These are phyloP conservation scores for Heterobasidion irregulare DNA, from an alignment of 1,284 basidiomycete genomes.

Conservation along the genomic window DNA sequence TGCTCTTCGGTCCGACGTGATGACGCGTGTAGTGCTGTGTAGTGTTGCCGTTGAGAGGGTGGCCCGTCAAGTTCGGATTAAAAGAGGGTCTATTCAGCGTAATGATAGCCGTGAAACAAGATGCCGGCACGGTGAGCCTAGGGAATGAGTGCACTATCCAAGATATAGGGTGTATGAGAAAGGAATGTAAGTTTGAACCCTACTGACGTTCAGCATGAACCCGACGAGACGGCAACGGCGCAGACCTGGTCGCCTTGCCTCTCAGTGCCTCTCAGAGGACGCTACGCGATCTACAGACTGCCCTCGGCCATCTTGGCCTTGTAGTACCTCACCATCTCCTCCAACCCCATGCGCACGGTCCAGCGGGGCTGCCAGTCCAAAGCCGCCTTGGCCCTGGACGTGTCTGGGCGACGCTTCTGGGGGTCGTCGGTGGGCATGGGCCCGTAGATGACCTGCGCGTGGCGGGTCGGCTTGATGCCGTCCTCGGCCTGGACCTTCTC, in stretches of 20 bases:
- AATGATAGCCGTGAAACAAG: neutral
- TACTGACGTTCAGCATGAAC: neutral
- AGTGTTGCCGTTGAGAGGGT: too few relatives aligned
- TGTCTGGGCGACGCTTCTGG: conserved; percentile 89
- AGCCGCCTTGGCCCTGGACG: conserved; percentile 79
- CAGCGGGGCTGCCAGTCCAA: conserved; percentile 92
- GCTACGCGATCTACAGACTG: conserved; percentile 37
- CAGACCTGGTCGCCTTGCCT: too few relatives aligned
- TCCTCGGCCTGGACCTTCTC: conserved; percentile 85
- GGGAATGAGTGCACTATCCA: neutral
- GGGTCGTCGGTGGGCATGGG: conserved; percentile 92
- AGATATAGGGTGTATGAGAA: neutral
- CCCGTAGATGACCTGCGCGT: conserved; percentile 74
- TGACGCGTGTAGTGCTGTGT: too few relatives aligned
- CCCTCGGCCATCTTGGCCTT: conserved; percentile 82
- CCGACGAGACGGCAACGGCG: neutral
- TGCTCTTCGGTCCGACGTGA: too few relatives aligned
- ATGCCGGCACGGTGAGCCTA: neutral
- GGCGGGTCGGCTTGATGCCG: conserved; percentile 46
- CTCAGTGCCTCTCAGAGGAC: too few relatives aligned
- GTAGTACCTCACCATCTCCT: conserved; percentile 92
- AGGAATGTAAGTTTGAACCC: neutral
- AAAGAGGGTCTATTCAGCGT: too few relatives aligned
- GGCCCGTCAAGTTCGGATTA: too few relatives aligned
- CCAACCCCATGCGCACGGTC: conserved; percentile 84